Base-by-base conservation (phyloP, 2,329 filamentous ascomycete genomes). In the Myriangium duriaei region DNA sequence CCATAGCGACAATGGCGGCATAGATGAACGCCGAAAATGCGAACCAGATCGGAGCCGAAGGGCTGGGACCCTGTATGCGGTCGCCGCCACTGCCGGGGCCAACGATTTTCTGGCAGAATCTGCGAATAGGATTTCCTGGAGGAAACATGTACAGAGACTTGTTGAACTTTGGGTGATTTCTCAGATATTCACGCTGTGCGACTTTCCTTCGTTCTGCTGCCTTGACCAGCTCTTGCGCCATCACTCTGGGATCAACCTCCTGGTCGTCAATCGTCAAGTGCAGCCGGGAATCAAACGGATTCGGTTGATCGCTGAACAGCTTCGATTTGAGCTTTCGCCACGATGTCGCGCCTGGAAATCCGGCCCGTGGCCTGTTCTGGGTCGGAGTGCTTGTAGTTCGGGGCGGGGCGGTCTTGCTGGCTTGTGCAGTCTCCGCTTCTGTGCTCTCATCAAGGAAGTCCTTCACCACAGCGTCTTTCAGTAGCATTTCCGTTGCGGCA, bases 1-100 rank as follows among this genome's bases (percentile, higher is more conserved):
- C 91, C 92, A 98, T 98, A 35, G 85, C 83, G 30, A 96, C 83
- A 45, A 98, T 95, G 11, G 84, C 81, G 15, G 81, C 77, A 56
- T 98, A 98, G 39, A 96, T 83, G 50, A 98, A 81, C 3, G 85
- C 84, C 1, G 91, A 95, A 56, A 96, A 93, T 1, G 75, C 67
- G 55, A 94, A 95, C 87, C 91, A 98, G 6, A 91, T 70, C 4
- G 82, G 74, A 47, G 85, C 86, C 49, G 91, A 88, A 0, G 91
- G 91, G 43, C 86, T 78, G 1, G 92, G 76, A 11, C 91, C 91
- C 57, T 96, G 84, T 45, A 93, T 81, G 31, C 91, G 79, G 55
- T 92, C 81, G 31, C 68, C 72, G 5, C 91, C 92, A 44, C 91
- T 77, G 11, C 88, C 88, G 4, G 91, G 88, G 1, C 88, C 91